A percentile compares a stretch with the other conserved stretches of the same genome.
These are phyloP conservation scores for Lactifluus rugatus DNA, from an alignment of 768 basidiomycete genomes.

Conservation along the genomic window DNA sequence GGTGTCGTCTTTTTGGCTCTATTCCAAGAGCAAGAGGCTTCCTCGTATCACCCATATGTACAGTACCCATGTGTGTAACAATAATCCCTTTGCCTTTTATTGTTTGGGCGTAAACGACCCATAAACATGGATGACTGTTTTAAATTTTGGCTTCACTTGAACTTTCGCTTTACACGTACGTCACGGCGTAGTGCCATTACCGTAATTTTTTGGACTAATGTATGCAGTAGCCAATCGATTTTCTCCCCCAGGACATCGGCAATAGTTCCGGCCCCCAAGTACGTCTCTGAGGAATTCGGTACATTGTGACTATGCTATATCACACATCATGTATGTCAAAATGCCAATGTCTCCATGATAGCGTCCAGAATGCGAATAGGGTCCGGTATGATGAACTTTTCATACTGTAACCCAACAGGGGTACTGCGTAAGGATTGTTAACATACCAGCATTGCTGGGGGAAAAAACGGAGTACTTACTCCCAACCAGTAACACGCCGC, in stretches of 20 bases:
- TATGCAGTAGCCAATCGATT: no score
- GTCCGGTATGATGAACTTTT: constrained; percentile 91
- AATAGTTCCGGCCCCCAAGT: no score
- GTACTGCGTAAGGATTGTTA: constrained; percentile 36
- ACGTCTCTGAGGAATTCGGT: not conserved
- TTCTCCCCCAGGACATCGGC: no score
- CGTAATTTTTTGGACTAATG: no score
- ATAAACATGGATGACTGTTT: not conserved
- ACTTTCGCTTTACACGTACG: not conserved
- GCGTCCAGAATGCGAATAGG: constrained; percentile 75
- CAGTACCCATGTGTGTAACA: no score
- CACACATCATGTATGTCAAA: constrained; percentile 30
- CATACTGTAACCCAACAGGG: constrained; percentile 77
- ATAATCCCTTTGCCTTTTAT: not conserved
- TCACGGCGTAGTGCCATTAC: not conserved
- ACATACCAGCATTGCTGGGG: not conserved
- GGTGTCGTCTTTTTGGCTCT: constrained; percentile 34
- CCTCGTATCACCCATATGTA: no score
- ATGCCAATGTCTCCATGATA: constrained; percentile 72
- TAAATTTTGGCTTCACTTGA: not conserved
- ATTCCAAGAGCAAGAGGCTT: not conserved
- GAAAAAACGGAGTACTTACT: constrained; percentile 47
- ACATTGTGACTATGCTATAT: not conserved
- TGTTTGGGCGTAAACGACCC: not conserved
- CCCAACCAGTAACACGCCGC: constrained; percentile 83